Evolutionary conservation across 2,329 filamentous ascomycete species (phyloP).

Genomic region (Aspergillus pseudoviridinutans): DNA sequence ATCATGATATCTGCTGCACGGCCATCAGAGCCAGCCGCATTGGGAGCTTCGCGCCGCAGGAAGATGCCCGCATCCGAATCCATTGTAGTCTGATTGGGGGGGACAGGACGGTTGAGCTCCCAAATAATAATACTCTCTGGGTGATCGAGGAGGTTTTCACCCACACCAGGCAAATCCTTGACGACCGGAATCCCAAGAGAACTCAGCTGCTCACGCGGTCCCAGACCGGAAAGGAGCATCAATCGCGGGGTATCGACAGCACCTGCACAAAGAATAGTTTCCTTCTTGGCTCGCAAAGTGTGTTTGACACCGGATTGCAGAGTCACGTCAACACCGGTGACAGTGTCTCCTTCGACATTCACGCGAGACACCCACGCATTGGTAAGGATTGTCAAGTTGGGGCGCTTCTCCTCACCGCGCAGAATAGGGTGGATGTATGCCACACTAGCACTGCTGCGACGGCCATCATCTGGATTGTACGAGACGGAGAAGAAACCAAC

Average conservation of each 20-base stretch:
- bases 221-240: constrained; percentile 52
- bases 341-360: constrained; percentile 65
- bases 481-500: constrained; percentile 89
- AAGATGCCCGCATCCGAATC: constrained; percentile 88
- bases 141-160: constrained; percentile 62
- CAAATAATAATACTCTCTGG: constrained; percentile 66
- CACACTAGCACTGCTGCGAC: constrained; percentile 79
- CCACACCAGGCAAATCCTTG: constrained; percentile 58
- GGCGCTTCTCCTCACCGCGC: constrained; percentile 72
- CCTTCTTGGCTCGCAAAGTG: constrained; percentile 59
- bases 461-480: constrained; percentile 85
- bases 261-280: constrained; percentile 76
- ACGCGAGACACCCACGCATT: constrained; percentile 83
- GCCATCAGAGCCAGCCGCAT: constrained; percentile 67
- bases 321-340: constrained; percentile 69
- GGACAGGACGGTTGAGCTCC: constrained; percentile 77
- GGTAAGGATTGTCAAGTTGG: constrained; percentile 81
- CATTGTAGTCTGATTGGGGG: constrained; percentile 80
- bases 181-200: constrained; percentile 56
- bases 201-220: constrained; percentile 49
- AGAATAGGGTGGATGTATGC: constrained; percentile 92
- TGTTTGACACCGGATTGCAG: constrained; percentile 57
- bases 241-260: constrained; percentile 75
- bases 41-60: constrained; percentile 69
- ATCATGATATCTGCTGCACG: constrained; percentile 86